Percentiles rank a stretch among this genome's conserved stretches.
Evolutionary conservation across 495 filamentous ascomycete genomes (phyloP).

Genomic region (Friedmanniomyces endolithicus): DNA sequence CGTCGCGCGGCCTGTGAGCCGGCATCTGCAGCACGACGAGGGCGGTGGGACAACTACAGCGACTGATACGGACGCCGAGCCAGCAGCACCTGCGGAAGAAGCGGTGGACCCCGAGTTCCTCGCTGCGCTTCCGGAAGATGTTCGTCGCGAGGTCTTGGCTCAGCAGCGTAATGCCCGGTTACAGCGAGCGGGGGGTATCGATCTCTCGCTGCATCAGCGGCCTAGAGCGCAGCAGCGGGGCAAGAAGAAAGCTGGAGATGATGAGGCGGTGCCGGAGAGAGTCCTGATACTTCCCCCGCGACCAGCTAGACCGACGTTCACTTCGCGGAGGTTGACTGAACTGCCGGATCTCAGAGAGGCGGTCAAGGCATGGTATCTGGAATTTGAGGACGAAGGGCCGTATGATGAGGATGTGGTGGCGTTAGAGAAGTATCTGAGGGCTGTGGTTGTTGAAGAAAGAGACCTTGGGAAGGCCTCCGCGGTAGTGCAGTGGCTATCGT

Average conservation of each 20-base stretch:
- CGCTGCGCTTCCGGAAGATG: constrained; percentile 66
- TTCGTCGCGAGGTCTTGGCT: constrained; percentile 62
- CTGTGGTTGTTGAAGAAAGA: constrained; percentile 58
- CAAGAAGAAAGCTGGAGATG: constrained; percentile 15
- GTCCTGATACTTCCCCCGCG: constrained; percentile 39
- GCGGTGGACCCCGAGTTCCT: constrained; percentile 61
- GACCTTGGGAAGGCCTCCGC: constrained; percentile 63
- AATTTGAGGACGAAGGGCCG: constrained; percentile 56
- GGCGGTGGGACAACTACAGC: constrained; percentile 3
- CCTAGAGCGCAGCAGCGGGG: not conserved
- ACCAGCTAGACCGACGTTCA: constrained; percentile 50
- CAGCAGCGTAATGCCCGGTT: constrained; percentile 52
- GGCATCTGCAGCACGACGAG: constrained; percentile 14
- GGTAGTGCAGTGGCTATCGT: constrained; percentile 57
- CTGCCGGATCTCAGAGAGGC: constrained; percentile 48
- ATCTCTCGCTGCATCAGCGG: constrained; percentile 17
- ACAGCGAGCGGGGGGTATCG: constrained; percentile 33
- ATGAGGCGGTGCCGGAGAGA: constrained; percentile 15
- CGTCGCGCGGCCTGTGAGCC: constrained; percentile 28
- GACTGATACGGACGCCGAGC: constrained; percentile 18
- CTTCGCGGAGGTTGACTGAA: constrained; percentile 42
- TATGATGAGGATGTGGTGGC: constrained; percentile 64
- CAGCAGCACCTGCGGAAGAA: constrained; percentile 4
- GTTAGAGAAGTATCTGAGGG: constrained; percentile 51
- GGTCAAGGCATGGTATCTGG: constrained; percentile 53